Evolutionary conservation across 208 protist species (phyloP), one percentile per base, ranked within the genome.

Genomic region (Trypanosoma rangeli): DNA sequence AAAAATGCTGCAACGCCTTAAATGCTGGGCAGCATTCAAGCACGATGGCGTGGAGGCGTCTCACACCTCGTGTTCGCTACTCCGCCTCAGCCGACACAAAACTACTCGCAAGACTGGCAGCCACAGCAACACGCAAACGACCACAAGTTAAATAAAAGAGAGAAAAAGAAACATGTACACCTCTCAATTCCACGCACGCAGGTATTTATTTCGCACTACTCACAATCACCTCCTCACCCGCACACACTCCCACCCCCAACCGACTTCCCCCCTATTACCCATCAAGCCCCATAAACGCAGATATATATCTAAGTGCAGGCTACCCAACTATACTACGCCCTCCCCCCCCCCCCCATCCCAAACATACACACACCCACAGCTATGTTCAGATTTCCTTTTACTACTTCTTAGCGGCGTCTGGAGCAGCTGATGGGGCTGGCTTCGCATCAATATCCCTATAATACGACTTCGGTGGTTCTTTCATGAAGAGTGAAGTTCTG

Each of bases 401-500:
- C 69, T 89, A 83, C 75, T 84, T 90, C 67, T 85, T 77, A 63
- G 80, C 76, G 22, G 68, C 70, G 66, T 83, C 68, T 22, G 69
- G 66, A 68, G 86, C 82, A 9, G 81, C 62, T 28, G 73, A 28
- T 33, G 66, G 35, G 24, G 64, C 61, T 12, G 70, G 72, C 53
- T 71, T 71, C 20, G 75, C 83, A 64, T 95, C 86, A 39, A 96
- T 39, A 72, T 96, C 89, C 55, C 91, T 87, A 83, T 88, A 96
- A 80, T 92, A 94, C 44, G 91, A 88, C 9, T 63, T 84, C 31
- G 91, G 91, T 7, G 91, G 91, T 63, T 86, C 80, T 71, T 93
- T 94, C 70, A 94, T 83, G 46, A 93, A 85, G 24, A 96, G 64
- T n/a, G 91, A 92, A 12, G 91, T 96, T 56, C 87, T 79, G 28